Percentiles rank a stretch among this genome's conserved stretches.
Evolutionary conservation across 306 rosid genomes (phyloP).

Genomic region (Cajanus cajan): DNA sequence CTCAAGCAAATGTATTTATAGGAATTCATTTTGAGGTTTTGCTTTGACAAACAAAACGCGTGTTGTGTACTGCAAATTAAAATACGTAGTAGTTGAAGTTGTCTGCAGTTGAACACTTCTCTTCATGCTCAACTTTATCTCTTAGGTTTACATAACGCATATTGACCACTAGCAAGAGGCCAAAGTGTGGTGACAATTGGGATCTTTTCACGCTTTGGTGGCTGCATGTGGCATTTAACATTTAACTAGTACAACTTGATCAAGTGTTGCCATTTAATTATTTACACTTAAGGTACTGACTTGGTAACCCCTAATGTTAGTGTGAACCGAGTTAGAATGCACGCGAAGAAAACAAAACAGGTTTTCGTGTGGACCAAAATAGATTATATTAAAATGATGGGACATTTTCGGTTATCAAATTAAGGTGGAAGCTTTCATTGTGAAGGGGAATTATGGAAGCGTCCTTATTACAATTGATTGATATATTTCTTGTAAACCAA

Average conservation of each 20-base stretch:
- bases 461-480: not conserved
- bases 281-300: not conserved
- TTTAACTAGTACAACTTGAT: not conserved
- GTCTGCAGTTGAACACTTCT: slow-evolving; percentile 14
- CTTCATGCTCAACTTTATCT: not conserved
- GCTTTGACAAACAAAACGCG: not conserved
- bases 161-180: not conserved
- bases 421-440: not conserved
- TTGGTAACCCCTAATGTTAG: not conserved
- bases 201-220: not conserved
- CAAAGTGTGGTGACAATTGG: not conserved
- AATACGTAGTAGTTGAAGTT: not conserved
- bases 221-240: not conserved
- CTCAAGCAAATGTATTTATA: not conserved
- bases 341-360: too few species aligned
- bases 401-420: not conserved
- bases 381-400: not conserved
- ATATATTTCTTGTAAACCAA: not conserved
- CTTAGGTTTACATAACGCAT: not conserved
- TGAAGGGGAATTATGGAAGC: not conserved
- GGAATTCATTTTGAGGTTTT: not conserved
- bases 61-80: not conserved
- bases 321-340: not conserved
- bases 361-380: not conserved
- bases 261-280: not conserved